Conservation (phyloP, 129 eudicot genomes). For the Solidago caesia region DNA sequence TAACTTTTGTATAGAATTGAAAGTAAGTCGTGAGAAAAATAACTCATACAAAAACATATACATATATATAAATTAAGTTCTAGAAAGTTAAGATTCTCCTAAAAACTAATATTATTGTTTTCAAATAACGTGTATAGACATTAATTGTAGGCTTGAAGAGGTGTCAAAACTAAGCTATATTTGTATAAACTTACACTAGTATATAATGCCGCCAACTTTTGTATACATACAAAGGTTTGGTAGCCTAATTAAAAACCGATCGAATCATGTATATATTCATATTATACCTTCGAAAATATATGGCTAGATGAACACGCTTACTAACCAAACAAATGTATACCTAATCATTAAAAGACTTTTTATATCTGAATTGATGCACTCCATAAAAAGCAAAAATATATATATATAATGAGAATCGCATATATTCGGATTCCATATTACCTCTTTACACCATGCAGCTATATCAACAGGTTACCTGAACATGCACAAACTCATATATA, state of each 20-base stretch:
- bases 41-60: no score
- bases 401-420: not conserved
- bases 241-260: conserved; percentile 6
- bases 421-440: not conserved
- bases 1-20: no score
- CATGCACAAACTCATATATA: not conserved
- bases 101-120: no score
- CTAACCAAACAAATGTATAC: not conserved
- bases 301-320: not conserved
- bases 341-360: not conserved
- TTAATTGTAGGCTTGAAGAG: no score
- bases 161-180: no score
- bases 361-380: not conserved
- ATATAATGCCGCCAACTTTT: no score
- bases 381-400: not conserved
- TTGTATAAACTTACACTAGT: no score
- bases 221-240: not conserved
- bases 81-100: no score
- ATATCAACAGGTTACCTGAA: not conserved
- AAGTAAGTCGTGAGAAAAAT: no score
- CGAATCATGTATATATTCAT: no score
- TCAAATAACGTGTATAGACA: no score
- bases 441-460: not conserved
- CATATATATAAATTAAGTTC: no score
- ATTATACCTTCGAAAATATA: conserved; percentile 5